Evolutionary conservation across 2,329 filamentous ascomycete genomes (phyloP).

Genomic region (Colletotrichum abscissum): DNA sequence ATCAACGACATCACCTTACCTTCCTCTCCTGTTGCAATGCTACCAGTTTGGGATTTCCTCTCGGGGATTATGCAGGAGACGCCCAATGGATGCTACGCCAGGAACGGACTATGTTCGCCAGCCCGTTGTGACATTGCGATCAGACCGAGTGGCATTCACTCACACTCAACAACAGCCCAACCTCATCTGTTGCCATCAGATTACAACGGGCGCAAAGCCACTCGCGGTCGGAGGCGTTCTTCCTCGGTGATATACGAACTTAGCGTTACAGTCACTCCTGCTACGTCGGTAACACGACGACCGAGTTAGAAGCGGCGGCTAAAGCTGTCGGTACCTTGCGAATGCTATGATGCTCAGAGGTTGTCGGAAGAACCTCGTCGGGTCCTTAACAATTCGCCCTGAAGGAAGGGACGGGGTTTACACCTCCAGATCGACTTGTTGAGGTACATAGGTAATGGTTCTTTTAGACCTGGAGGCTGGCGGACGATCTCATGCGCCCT

Average conservation of each 20-base stretch:
- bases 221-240: not conserved
- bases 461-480: not conserved
- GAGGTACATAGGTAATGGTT: too few species aligned
- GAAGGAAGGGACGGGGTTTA: not conserved
- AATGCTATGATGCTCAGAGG: not conserved
- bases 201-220: not conserved
- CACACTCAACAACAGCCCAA: not conserved
- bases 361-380: not conserved
- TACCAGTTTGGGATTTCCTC: not conserved
- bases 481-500: not conserved
- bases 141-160: not conserved
- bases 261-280: not conserved
- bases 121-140: conserved; percentile 7
- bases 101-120: conserved; percentile 16
- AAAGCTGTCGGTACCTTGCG: not conserved
- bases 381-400: not conserved
- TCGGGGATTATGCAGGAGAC: conserved; percentile 7
- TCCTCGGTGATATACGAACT: not conserved
- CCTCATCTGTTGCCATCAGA: not conserved
- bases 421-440: not conserved
- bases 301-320: not conserved
- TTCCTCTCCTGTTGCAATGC: not conserved
- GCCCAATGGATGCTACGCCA: not conserved
- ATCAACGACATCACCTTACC: conserved; percentile 8
- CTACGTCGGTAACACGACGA: not conserved